Evolutionary conservation across 2,329 filamentous ascomycete genomes (phyloP).

Genomic region (Talaromyces marneffei): DNA sequence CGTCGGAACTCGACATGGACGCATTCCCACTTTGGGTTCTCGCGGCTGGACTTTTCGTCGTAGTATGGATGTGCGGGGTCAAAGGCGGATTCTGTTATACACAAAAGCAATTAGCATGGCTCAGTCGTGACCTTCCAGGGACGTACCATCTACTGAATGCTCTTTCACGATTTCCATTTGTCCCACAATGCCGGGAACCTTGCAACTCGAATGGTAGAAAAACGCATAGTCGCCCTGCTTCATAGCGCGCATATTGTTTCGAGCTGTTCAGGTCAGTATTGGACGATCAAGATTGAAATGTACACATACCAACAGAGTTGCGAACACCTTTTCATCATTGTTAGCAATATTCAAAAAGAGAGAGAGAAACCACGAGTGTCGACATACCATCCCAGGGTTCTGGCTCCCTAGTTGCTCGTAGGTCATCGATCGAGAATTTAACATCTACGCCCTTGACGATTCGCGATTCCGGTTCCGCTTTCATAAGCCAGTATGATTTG

Average conservation of each 20-base stretch:
- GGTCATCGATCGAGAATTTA: slow-evolving; percentile 88
- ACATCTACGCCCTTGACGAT: slow-evolving; percentile 83
- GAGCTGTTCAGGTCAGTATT: slow-evolving; percentile 44
- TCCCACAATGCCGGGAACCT: slow-evolving; percentile 79
- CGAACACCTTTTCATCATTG: slow-evolving; percentile 36
- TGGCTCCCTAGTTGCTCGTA: slow-evolving; percentile 64
- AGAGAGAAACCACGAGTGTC: background rate
- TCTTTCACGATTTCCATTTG: slow-evolving; percentile 85
- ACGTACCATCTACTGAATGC: slow-evolving; percentile 68
- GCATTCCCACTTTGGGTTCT: slow-evolving; percentile 74
- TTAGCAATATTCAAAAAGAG: slow-evolving; percentile 16
- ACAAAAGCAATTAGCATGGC: background rate
- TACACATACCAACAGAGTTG: slow-evolving; percentile 35
- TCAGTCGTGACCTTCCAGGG: background rate
- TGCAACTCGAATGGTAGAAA: slow-evolving; percentile 95
- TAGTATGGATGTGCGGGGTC: slow-evolving; percentile 73
- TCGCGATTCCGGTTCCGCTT: slow-evolving; percentile 81
- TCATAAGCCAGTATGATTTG: slow-evolving; percentile 70
- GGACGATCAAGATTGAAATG: background rate
- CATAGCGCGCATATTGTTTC: slow-evolving; percentile 89
- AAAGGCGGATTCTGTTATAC: slow-evolving; percentile 57
- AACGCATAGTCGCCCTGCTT: slow-evolving; percentile 86
- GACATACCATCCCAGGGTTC: slow-evolving; percentile 85
- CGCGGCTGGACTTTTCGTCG: slow-evolving; percentile 65
- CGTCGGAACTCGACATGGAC: slow-evolving; percentile 83